Evolutionary conservation across 768 basidiomycete genomes (phyloP).

Genomic region (Pleurotus djamor): DNA sequence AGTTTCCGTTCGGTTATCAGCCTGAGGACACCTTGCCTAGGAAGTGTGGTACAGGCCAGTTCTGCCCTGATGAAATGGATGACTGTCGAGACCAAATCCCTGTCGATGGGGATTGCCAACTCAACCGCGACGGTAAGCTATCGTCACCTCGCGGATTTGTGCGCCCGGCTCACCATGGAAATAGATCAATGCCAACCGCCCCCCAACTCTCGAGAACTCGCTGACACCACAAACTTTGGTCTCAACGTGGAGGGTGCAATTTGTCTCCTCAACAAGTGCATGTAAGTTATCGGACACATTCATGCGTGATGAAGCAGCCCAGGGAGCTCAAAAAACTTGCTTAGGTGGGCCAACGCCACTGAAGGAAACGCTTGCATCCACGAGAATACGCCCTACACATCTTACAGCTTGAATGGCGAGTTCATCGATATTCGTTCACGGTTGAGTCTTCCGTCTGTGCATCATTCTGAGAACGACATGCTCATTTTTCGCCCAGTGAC

Average conservation of each 20-base stretch:
- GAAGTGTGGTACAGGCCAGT: slow-evolving; percentile 58
- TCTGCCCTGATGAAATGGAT: slow-evolving; percentile 85
- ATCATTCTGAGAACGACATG: background rate
- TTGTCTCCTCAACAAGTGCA: slow-evolving; percentile 82
- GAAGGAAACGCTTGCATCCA: slow-evolving; percentile 59
- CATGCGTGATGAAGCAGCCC: background rate
- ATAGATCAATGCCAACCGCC: slow-evolving; percentile 78
- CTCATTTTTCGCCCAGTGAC: slow-evolving; percentile 36
- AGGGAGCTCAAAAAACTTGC: background rate
- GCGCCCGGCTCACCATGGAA: background rate
- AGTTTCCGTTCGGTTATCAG: slow-evolving; percentile 72
- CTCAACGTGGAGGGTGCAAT: slow-evolving; percentile 81
- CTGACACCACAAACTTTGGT: slow-evolving; percentile 63
- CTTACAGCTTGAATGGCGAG: slow-evolving; percentile 54
- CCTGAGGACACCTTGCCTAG: slow-evolving; percentile 46
- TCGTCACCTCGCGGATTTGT: background rate
- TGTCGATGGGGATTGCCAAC: slow-evolving; percentile 72
- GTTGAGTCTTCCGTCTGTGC: slow-evolving; percentile 30
- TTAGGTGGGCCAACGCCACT: slow-evolving; percentile 79
- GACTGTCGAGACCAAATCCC: slow-evolving; percentile 58
- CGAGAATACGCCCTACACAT: slow-evolving; percentile 81
- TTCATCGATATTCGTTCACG: slow-evolving; percentile 82
- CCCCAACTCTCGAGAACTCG: slow-evolving; percentile 59
- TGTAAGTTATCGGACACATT: slow-evolving; percentile 42
- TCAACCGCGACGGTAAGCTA: slow-evolving; percentile 80